phyloP scores from a whole-genome alignment of 176 grass and related monocot species.

The Phoenix roebelenii region DNA sequence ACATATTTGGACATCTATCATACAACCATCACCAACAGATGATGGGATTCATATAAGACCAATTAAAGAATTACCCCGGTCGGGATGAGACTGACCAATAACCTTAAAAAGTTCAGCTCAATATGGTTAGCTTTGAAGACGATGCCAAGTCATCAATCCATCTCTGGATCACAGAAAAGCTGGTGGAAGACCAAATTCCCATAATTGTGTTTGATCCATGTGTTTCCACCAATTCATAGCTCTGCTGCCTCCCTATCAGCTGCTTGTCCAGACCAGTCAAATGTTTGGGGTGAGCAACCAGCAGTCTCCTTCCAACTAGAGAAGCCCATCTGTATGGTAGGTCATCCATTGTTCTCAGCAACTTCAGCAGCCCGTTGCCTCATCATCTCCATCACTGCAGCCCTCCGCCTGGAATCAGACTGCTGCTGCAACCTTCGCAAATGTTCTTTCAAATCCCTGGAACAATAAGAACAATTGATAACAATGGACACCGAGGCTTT shows the following conservation, averaged over 20 bases:
- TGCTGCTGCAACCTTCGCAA: conserved; percentile 90
- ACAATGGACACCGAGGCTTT: no score
- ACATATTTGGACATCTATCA: conserved; percentile 36
- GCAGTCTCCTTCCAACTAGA: conserved; percentile 28
- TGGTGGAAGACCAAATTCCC: no score
- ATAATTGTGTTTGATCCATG: no score
- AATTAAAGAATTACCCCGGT: conserved; percentile 58
- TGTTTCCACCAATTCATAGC: conserved; percentile 17
- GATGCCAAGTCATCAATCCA: conserved; percentile 23
- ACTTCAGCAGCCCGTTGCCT: conserved; percentile 91
- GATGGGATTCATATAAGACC: conserved; percentile 37
- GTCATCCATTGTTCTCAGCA: conserved; percentile 45
- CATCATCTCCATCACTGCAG: conserved; percentile 99
- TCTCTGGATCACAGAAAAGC: neutral
- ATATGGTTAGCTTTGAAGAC: conserved; percentile 30
- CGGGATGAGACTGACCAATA: conserved; percentile 21
- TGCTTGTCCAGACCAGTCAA: conserved; percentile 33
- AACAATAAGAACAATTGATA: conserved; percentile 13
- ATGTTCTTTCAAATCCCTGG: conserved; percentile 97
- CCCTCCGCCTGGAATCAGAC: conserved; percentile 88
- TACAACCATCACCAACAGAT: conserved; percentile 36
- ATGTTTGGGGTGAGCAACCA: conserved; percentile 22
- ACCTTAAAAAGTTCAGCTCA: conserved; percentile 18
- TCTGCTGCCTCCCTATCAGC: conserved; percentile 15
- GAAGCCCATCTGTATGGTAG: conserved; percentile 48